Conservation (phyloP, 176 grass and related monocot species). For the Hordeum vulgare region DNA sequence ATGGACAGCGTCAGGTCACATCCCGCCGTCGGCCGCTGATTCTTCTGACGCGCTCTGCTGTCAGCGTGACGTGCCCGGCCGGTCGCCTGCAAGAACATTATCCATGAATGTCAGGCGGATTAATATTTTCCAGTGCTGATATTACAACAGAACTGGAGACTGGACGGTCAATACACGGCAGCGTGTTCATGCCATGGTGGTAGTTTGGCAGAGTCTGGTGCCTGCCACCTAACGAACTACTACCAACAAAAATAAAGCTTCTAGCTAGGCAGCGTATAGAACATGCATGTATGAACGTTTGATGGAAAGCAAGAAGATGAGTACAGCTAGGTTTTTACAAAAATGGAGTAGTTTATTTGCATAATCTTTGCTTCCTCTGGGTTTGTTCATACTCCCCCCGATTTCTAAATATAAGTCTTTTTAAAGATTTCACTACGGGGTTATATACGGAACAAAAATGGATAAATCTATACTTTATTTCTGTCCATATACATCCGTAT, state of each 20-base stretch:
- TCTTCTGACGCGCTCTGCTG: not conserved
- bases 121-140: not conserved
- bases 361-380: not conserved
- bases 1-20: slow-evolving; percentile 47
- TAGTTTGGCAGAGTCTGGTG: slow-evolving; percentile 8
- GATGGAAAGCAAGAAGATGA: not conserved
- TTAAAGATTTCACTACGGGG: too few relatives aligned
- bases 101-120: not conserved
- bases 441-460: too few relatives aligned
- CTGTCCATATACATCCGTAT: too few relatives aligned
- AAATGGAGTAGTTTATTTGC: not conserved
- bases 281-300: not conserved
- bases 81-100: not conserved
- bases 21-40: not conserved
- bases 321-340: too few relatives aligned
- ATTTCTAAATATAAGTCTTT: too few relatives aligned
- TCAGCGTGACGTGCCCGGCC: not conserved
- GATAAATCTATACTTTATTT: too few relatives aligned
- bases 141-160: not conserved
- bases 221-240: slow-evolving; percentile 26
- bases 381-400: not conserved
- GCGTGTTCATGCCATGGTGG: not conserved
- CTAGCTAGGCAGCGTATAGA: not conserved
- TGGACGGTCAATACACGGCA: slow-evolving; percentile 32
- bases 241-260: slow-evolving; percentile 10